Evolutionary conservation across 2,329 filamentous ascomycete genomes (phyloP), one percentile per base, ranked within the genome.

Genomic region (Metarhizium album): DNA sequence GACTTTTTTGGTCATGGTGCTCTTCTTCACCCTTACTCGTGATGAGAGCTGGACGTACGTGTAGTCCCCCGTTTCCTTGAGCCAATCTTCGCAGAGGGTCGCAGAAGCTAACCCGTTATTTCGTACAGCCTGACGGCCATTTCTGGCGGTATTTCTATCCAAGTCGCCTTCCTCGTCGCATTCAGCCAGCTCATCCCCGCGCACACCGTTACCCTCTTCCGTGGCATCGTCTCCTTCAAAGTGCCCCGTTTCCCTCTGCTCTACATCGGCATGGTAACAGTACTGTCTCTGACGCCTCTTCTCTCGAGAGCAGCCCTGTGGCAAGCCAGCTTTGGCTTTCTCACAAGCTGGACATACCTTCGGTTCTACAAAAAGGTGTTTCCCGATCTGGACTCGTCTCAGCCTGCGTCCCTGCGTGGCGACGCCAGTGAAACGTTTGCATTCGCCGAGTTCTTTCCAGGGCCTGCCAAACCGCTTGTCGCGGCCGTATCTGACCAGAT

Each of bases 161-260:
- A 96, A 68, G 90, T 93, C 45, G 84, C 87, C 54, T 97, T 97
- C 72, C 86, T 98, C 54, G 88, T 97, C 60, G 88, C 91, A 50
- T 95, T 97, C 71, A 97, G 95, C 71, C 93, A 98, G 70, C 87
- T 98, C 47, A 86, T 97, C 35, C 93, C 93, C 22, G 90, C 95
- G 55, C 93, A 98, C 68, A 98, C 93, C 11, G 91, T 97, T 49
- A 93, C 91, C 4, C 80, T 98, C 52, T 91, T 95, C 72, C 86
- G 86, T 57, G 90, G 90, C 56, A 73, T 95, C 54, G 67, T 97
- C 53, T 95, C 93, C 53, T 82, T 97, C 67, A 87, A 91, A 58
- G 90, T 98, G 50, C 82, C 82, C 18, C 73, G 79, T 46, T 82
- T 83, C 59, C 81, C 80, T 11, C 72, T 95, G 71, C 55, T 93